Conservation (phyloP, 2,329 filamentous ascomycete species). For the Phaeosphaeria sp. region DNA sequence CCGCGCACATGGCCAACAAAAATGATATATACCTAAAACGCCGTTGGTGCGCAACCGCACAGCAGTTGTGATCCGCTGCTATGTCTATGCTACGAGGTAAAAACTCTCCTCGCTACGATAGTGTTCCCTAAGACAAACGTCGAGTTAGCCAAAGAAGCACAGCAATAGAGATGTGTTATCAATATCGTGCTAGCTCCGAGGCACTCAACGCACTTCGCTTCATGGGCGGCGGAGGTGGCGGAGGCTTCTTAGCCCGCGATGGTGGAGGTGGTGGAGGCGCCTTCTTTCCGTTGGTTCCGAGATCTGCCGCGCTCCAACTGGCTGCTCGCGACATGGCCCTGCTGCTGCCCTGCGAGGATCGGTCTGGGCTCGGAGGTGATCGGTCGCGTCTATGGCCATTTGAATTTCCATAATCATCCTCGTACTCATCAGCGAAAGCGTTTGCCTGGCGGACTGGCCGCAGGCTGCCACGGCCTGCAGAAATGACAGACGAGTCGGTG, state of each 20-base stretch:
- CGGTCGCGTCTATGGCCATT: constrained; percentile 50
- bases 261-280: constrained; percentile 65
- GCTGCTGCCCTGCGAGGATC: constrained; percentile 49
- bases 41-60: constrained; percentile 25
- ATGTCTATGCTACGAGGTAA: constrained; percentile 16
- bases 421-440: constrained; percentile 45
- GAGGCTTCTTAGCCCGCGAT: constrained; percentile 69
- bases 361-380: constrained; percentile 61
- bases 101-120: constrained; percentile 18
- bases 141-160: constrained; percentile 19
- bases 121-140: constrained; percentile 20
- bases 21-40: constrained; percentile 7
- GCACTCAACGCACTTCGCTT: constrained; percentile 62
- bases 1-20: constrained; percentile 2
- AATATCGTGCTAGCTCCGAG: constrained; percentile 46
- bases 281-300: constrained; percentile 53
- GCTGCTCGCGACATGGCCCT: constrained; percentile 58
- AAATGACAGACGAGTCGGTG: constrained; percentile 61
- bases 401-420: constrained; percentile 38
- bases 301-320: constrained; percentile 54
- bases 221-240: constrained; percentile 68
- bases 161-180: constrained; percentile 16
- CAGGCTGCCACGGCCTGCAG: constrained; percentile 55
- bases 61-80: constrained; percentile 23
- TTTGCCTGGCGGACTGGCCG: constrained; percentile 49